Conservation (phyloP, 73 alveolate species). For the Paramecium bursaria region DNA sequence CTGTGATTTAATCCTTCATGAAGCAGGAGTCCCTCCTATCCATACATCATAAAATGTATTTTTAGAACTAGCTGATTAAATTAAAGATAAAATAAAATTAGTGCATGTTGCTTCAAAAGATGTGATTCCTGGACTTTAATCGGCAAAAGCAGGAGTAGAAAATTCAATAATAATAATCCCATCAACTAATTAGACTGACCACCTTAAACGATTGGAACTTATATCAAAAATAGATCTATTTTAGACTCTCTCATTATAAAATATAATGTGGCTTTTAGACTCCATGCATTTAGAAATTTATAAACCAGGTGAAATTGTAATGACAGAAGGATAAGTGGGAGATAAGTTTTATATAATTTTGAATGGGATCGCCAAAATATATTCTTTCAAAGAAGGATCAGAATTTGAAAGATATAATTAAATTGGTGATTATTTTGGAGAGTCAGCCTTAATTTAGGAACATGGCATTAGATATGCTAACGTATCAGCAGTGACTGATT, state of each 20-base stretch:
- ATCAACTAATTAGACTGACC: background rate
- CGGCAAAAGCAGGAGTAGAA: slow-evolving; percentile 55
- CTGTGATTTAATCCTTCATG: slow-evolving; percentile 34
- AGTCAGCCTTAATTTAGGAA: slow-evolving; percentile 40
- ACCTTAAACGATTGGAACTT: slow-evolving; percentile 33
- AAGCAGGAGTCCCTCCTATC: slow-evolving; percentile 70
- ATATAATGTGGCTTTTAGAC: slow-evolving; percentile 48
- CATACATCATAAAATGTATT: slow-evolving; percentile 59
- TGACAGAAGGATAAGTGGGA: slow-evolving; percentile 48
- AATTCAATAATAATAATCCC: slow-evolving; percentile 36
- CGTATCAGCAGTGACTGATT: slow-evolving; percentile 56
- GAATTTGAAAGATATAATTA: slow-evolving; percentile 20
- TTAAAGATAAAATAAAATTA: slow-evolving; percentile 55
- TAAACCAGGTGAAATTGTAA: slow-evolving; percentile 9
- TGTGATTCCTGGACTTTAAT: slow-evolving; percentile 61
- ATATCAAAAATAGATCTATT: slow-evolving; percentile 51
- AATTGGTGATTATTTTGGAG: slow-evolving; percentile 70
- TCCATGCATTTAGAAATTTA: slow-evolving; percentile 10
- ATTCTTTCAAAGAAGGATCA: background rate
- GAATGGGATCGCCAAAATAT: slow-evolving; percentile 54
- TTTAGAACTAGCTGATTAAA: slow-evolving; percentile 4
- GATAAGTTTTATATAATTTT: slow-evolving; percentile 40
- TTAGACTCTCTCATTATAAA: slow-evolving; percentile 35
- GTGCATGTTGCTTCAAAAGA: slow-evolving; percentile 63
- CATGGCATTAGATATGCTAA: slow-evolving; percentile 42